Evolutionary conservation across 2,329 filamentous ascomycete genomes (phyloP), one percentile per base, ranked within the genome.

Genomic region (Trichoderma simmonsii): DNA sequence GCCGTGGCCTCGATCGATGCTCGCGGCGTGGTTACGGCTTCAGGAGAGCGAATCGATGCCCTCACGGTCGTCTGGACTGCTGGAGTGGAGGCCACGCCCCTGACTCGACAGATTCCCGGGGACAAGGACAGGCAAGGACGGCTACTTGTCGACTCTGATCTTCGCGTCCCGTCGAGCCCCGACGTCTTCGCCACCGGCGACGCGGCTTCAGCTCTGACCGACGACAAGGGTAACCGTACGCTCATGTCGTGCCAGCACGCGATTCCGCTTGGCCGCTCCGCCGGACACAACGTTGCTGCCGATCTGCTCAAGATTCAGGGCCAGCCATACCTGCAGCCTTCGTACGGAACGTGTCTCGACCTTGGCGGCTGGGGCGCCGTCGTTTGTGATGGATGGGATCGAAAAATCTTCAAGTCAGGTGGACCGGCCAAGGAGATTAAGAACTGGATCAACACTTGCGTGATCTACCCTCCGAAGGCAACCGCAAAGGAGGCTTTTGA

Each of bases 191-290:
- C 76, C 0, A 78, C 81, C 2, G 81, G 81, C 11, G 81, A 83
- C 54, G 74, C 80, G 0, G 80, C 80, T 1, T 73, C 70, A 34
- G 78, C 75, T 2, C 48, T 64, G 0, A 75, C 78, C 4, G 76
- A 79, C 26, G 71, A 73, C 0, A 51, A 77, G 2, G 78, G 77
- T 3, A 75, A 81, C 36, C 60, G 77, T 28, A 77, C 78, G 2
- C 39, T 81, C 60, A 82, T 82, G 81, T 81, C 78, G 1, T 83
- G 82, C 71, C 81, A 83, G 73, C 81, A 83, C 68, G 81, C 81
- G 4, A 71, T 80, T 34, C 70, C 72, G 1, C 76, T 83, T 4
- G 81, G 81, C 11, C 80, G 81, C 2, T 64, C 77, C 2, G 74
- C 79, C 0, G 79, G 80, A 1, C 70, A 81, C 66, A 81, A 81